Percentiles rank a stretch among this genome's conserved stretches.
phyloP scores from a whole-genome alignment of 176 grass and related monocot species.

The Juncus effusus region DNA sequence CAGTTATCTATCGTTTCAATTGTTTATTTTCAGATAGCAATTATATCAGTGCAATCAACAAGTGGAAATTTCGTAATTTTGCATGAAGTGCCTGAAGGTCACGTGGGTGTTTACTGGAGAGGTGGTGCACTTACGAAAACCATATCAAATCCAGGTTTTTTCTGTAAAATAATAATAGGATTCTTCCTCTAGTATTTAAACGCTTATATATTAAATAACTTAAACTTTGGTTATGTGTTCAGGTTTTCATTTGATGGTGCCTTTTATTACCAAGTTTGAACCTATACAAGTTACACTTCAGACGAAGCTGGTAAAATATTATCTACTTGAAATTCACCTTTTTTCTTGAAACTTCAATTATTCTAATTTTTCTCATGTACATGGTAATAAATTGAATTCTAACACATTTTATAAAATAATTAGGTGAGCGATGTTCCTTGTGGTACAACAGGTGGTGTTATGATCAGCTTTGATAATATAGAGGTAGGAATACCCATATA shows the following conservation, averaged over 20 bases:
- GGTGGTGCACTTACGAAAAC: slow-evolving; percentile 92
- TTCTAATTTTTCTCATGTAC: too few species aligned
- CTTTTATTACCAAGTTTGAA: slow-evolving; percentile 85
- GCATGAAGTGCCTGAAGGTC: slow-evolving; percentile 98
- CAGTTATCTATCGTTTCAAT: too few species aligned
- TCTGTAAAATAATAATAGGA: not conserved
- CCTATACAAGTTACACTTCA: slow-evolving; percentile 98
- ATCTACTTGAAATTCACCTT: too few species aligned
- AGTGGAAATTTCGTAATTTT: slow-evolving; percentile 38
- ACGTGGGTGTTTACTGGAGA: slow-evolving; percentile 98
- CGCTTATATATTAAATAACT: not conserved
- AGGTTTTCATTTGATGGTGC: slow-evolving; percentile 97
- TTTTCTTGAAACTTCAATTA: too few species aligned
- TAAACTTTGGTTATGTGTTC: slow-evolving; percentile 1
- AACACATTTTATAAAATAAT: too few species aligned
- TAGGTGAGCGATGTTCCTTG: slow-evolving; percentile 92
- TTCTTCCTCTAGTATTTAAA: not conserved
- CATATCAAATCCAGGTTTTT: slow-evolving; percentile 72
- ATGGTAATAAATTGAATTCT: too few species aligned
- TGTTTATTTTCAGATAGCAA: slow-evolving; percentile 45
- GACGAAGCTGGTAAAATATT: slow-evolving; percentile 64
- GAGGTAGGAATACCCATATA: slow-evolving; percentile 39
- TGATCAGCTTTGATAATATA: slow-evolving; percentile 99
- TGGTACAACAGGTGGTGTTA: slow-evolving; percentile 97
- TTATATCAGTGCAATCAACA: slow-evolving; percentile 44